Base-by-base conservation (phyloP, 176 grass and related monocot species). In the Zea luxurians region DNA sequence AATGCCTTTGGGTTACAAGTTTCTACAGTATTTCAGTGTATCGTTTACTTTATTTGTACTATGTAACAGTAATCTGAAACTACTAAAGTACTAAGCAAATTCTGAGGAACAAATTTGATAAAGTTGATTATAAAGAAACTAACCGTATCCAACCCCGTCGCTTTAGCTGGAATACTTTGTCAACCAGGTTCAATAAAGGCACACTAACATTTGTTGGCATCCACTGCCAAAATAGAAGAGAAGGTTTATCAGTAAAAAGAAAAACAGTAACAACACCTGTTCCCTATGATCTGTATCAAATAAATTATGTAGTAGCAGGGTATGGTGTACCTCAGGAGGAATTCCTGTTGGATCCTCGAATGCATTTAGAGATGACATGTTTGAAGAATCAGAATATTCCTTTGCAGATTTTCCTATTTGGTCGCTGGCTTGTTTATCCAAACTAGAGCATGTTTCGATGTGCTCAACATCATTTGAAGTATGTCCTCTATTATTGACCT, bases 81-180 rank as follows among this genome's bases (percentile, higher is more conserved):
- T 76, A 77, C 2, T 50, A 65, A 88, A 84, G 48, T 76, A 77
- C 2, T 50, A 50, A 60, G 67, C 35, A 86, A 77, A 76, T 75
- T 82, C 8, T 45, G 40, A 44, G 41, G 17, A 82, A 48, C 55
- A 69, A 74, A 49, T 43, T 73, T 59, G 34, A 68, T 57, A 44
- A 76, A 85, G 36, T 49, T 77, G 45, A 76, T 84, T 64, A 48
- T 66, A 65, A 74, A 80, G 45, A 13, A 73, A 79, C 78, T 59
- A 52, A 95, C 96, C 90, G 90, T 89, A 99, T 87, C 96, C 96
- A 99, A 87, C 96, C 96, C 47, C 89, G 86, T 7, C 78, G 70
- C 52, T 99, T 95, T 55, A 99, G 78, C 84, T 99, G 96, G 84
- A 99, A 99, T 86, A 91, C 79, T 66, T 99, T 99, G 55, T 99